Conservation (phyloP, 345 rosid species). For the Sisymbrium altissimum region DNA sequence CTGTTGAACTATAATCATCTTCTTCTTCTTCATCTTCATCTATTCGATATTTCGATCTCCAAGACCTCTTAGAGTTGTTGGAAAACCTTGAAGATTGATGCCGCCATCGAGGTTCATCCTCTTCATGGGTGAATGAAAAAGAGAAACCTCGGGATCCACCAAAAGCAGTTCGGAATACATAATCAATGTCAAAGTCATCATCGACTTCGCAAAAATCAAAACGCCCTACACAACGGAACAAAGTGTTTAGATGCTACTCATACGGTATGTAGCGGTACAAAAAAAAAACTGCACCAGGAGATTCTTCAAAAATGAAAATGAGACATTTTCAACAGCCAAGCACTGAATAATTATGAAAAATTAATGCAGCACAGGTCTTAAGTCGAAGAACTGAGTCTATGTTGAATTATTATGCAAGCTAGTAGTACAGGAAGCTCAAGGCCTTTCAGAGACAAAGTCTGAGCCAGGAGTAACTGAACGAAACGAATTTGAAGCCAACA, state of each 20-base stretch:
- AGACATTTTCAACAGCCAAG: not conserved
- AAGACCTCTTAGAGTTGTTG: constrained; percentile 36
- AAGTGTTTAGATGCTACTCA: not conserved
- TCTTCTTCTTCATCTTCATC: constrained; percentile 50
- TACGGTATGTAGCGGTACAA: not conserved
- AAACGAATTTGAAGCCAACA: too few relatives aligned
- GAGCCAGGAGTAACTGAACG: too few relatives aligned
- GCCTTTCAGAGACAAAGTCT: not conserved
- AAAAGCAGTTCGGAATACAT: constrained; percentile 57
- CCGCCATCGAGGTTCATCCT: constrained; percentile 46
- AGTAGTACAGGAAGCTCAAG: not conserved
- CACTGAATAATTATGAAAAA: not conserved
- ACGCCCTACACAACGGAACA: constrained; percentile 40
- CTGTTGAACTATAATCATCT: constrained; percentile 53
- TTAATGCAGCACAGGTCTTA: not conserved
- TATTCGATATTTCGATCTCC: constrained; percentile 40
- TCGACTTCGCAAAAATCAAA: constrained; percentile 62
- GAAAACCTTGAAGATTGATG: constrained; percentile 35
- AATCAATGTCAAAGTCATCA: constrained; percentile 52
- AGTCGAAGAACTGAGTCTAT: not conserved
- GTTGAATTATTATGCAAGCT: not conserved
- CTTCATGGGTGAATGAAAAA: constrained; percentile 61
- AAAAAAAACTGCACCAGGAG: constrained; percentile 2
- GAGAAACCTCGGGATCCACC: constrained; percentile 53
- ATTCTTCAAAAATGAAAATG: not conserved